phyloP scores from a whole-genome alignment of 2,329 filamentous ascomycete species.

The Dothideomycetidae sp. region DNA sequence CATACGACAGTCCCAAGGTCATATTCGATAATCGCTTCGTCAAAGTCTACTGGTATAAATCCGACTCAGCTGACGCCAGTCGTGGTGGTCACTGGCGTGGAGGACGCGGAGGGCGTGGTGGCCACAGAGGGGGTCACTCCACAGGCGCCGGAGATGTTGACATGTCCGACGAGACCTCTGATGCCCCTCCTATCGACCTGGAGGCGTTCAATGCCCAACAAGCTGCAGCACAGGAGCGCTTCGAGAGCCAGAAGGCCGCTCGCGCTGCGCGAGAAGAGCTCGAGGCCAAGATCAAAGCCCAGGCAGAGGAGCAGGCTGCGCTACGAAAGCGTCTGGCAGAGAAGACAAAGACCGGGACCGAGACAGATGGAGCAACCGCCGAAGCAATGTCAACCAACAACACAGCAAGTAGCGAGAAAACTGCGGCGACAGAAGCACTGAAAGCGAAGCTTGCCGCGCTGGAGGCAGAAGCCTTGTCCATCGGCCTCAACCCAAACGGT shows the following conservation, averaged over 20 bases:
- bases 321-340: slow-evolving; percentile 45
- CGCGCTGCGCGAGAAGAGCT: slow-evolving; percentile 49
- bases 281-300: slow-evolving; percentile 47
- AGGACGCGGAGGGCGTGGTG: slow-evolving; percentile 7
- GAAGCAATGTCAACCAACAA: slow-evolving; percentile 14
- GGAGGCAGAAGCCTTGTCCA: slow-evolving; percentile 54
- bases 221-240: slow-evolving; percentile 53
- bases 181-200: slow-evolving; percentile 48
- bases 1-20: slow-evolving; percentile 62
- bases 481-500: slow-evolving; percentile 51
- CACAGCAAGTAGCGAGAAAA: slow-evolving; percentile 19
- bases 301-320: slow-evolving; percentile 49
- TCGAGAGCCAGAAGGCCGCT: slow-evolving; percentile 52
- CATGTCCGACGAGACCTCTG: slow-evolving; percentile 14
- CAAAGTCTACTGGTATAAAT: slow-evolving; percentile 64
- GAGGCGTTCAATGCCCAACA: slow-evolving; percentile 57
- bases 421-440: slow-evolving; percentile 47
- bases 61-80: slow-evolving; percentile 19
- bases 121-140: slow-evolving; percentile 7
- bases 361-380: slow-evolving; percentile 14
- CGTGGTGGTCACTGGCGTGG: slow-evolving; percentile 10
- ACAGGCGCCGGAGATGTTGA: slow-evolving; percentile 14
- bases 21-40: slow-evolving; percentile 80
- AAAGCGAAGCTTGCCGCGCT: slow-evolving; percentile 58
- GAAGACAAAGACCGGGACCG: slow-evolving; percentile 18